These are phyloP conservation scores for Alternaria hordeiaustralica DNA, from an alignment of 2,329 filamentous ascomycete genomes.

Conservation along the genomic window DNA sequence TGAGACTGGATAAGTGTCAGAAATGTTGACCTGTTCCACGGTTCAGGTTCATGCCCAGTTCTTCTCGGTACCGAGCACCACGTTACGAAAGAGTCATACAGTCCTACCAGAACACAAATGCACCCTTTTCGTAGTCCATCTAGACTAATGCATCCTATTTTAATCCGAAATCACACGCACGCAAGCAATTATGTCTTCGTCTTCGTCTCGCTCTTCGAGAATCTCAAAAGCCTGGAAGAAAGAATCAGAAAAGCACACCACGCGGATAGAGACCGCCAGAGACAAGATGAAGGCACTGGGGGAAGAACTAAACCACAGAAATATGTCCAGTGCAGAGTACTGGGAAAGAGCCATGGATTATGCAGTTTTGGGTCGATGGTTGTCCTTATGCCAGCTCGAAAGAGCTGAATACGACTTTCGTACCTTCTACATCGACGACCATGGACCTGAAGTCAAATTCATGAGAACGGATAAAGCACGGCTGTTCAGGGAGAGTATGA, in stretches of 20 bases:
- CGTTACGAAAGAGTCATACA: background rate
- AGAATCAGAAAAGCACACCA: too few species aligned
- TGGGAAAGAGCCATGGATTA: background rate
- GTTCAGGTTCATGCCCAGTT: background rate
- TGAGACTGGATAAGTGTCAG: fast-evolving
- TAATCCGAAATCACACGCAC: too few species aligned
- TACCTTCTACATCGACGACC: background rate
- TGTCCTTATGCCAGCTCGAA: background rate
- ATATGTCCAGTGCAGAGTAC: background rate
- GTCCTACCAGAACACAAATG: background rate
- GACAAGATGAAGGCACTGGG: too few species aligned
- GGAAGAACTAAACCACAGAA: background rate
- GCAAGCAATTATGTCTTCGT: too few species aligned
- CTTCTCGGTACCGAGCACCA: background rate
- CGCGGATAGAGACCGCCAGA: too few species aligned
- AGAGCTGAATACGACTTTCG: background rate
- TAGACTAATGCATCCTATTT: too few species aligned
- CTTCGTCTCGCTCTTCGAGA: too few species aligned
- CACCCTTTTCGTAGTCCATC: background rate
- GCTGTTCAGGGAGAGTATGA: background rate
- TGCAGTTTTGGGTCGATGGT: background rate
- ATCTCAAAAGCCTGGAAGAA: too few species aligned
- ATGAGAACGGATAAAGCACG: background rate
- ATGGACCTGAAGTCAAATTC: background rate
- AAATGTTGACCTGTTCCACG: background rate